Base-by-base conservation (phyloP, 2,329 filamentous ascomycete species). In the Didymosphaeria variabile region DNA sequence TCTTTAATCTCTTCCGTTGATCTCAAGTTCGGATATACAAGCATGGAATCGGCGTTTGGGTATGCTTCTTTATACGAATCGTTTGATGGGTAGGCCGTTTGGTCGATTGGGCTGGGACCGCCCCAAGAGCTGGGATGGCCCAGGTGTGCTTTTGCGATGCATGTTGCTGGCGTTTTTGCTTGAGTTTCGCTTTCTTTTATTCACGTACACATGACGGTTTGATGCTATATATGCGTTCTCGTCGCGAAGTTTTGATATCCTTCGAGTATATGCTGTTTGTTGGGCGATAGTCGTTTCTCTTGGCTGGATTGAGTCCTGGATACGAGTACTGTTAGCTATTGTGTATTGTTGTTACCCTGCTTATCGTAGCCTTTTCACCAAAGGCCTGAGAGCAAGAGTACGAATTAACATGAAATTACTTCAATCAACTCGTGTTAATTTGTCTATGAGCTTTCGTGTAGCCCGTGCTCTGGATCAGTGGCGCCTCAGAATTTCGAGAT, bases 111-210 rank as follows among this genome's bases (percentile, higher is more conserved):
- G 50, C 21, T 40, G 34, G 12, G 15, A 36, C 40, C 42, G n/a
- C 40, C 40, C 53, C 42, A 36, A 46, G 40, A 31, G 53, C 42
- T 55, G 51, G 42, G 53, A 31, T 12, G 52, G 52, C 15, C 19
- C 26, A 3, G 4, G 52, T n/a, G 15, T 26, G 17, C 21, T n/a
- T 36, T 46, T 36, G 26, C 32, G 8, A 21, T 32, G n/a, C 38
- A 26, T 45, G 31, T 46, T 54, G 6, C 6, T 5, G 23, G 21
- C 21, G 52, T 34, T 46, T 31, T 21, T 23, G 8, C 42, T 21
- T 17, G 7, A n/a, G 34, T n/a, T 10, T 36, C n/a, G 10, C 26
- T 23, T 19, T n/a, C 7, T 36, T 23, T 19, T n/a, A 2, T 36
- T 44, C 21, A 19, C 15, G 51, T 7, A 40, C 34, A 4, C 6